Base-by-base conservation (phyloP, 2,329 filamentous ascomycete genomes). In the Ceratocystis diversiconidia region DNA sequence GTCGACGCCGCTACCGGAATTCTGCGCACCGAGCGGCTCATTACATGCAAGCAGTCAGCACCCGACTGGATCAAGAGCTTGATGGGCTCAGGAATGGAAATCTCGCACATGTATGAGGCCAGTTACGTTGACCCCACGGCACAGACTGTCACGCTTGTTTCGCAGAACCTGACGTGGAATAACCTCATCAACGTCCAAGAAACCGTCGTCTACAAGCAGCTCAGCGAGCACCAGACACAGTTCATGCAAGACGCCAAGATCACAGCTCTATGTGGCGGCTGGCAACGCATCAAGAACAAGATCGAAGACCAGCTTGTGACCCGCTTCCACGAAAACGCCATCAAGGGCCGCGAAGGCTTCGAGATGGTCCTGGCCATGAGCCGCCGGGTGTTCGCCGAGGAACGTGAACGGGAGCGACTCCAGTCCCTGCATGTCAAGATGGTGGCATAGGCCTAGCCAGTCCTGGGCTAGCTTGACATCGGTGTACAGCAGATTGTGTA, bases 91-190 rank as follows among this genome's bases (percentile, higher is more conserved):
- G 84, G 85, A 71, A 82, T 84, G 70, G 88, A 94, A 68, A 89
- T 88, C 68, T 92, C 87, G 69, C 88, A 92, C 75, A 91, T 97
- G 70, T 95, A 92, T 76, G 94, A 99, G 79, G 89, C 92, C 57
- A 95, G 89, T 67, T 97, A 97, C 75, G 92, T 99, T 73, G 90
- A 97, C 76, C 90, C 90, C 0, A 73, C 76, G 52, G 80, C 81
- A 68, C 90, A 92, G 77, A 95, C 89, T 69, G 90, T 99, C 73
- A 97, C 92, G 68, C 96, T 99, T 89, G 91, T 92, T 75, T 94
- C 89, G 70, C 90, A 90, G 74, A 99, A 99, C 77, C 80, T 99
- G 74, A 97, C 94, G 6, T 94, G 85, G 83, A 87, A 85, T 69
- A 95, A 97, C 72, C 83, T 99, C 64, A 81, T 97, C 74, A 90